A percentile compares a stretch with the other conserved stretches of the same genome.
Evolutionary conservation across 306 rosid species (phyloP).

Genomic region (Acmispon strigosus): DNA sequence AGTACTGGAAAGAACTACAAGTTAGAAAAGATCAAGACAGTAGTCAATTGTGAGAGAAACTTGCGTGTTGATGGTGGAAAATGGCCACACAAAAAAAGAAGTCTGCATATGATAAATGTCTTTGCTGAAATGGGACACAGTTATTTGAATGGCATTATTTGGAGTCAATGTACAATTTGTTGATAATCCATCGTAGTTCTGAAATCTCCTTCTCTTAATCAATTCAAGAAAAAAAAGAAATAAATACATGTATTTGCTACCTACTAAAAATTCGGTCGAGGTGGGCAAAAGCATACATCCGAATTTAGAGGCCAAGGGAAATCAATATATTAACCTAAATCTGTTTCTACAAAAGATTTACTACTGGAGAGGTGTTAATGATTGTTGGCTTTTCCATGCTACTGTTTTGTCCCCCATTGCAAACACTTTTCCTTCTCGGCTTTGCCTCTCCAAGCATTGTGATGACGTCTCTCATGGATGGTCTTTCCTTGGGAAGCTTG

Average conservation of each 20-base stretch:
- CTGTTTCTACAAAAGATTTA: slow-evolving; percentile 31
- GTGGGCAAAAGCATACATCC: background rate
- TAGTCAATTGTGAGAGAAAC: background rate
- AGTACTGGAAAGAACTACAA: background rate
- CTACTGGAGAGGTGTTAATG: slow-evolving; percentile 46
- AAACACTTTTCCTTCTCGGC: slow-evolving; percentile 78
- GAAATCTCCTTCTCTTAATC: background rate
- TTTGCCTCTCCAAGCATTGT: slow-evolving; percentile 91
- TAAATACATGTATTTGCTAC: slow-evolving; percentile 5
- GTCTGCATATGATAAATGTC: background rate
- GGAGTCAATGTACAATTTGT: background rate
- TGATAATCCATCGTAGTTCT: background rate
- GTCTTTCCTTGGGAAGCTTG: slow-evolving; percentile 81
- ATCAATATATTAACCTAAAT: background rate
- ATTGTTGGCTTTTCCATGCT: slow-evolving; percentile 43
- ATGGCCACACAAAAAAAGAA: background rate
- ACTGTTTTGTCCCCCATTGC: slow-evolving; percentile 35
- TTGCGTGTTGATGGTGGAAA: background rate
- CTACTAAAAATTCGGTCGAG: background rate
- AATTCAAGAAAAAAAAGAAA: background rate
- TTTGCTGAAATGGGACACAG: background rate
- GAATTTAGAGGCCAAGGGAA: slow-evolving; percentile 10
- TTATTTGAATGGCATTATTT: background rate
- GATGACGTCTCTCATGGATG: slow-evolving; percentile 67
- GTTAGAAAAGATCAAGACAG: background rate